Evolutionary conservation across 1,284 basidiomycete genomes (phyloP).

Genomic region (Ustilago sp.): DNA sequence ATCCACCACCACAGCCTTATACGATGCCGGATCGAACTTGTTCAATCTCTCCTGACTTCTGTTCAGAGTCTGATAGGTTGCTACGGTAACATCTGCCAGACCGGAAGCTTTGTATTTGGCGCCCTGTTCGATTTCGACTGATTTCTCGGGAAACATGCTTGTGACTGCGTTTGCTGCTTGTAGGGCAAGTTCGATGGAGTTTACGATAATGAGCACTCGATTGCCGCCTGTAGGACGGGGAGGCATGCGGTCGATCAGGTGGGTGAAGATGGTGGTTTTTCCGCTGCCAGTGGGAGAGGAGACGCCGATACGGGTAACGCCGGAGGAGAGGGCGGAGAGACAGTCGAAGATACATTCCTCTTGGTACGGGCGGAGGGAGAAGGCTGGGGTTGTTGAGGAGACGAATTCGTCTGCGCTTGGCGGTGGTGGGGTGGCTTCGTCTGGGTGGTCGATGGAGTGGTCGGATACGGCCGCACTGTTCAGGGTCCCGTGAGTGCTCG

Average conservation of each 20-base stretch:
- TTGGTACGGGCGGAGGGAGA: constrained; percentile 81
- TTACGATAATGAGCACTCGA: constrained; percentile 84
- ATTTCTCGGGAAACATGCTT: constrained; percentile 78
- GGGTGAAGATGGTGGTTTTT: constrained; percentile 86
- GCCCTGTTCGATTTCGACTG: constrained; percentile 93
- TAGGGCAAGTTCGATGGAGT: constrained; percentile 85
- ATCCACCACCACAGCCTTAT: constrained; percentile 83
- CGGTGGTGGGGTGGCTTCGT: background rate
- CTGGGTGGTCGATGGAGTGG: background rate
- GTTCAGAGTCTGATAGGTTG: constrained; percentile 89
- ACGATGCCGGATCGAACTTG: constrained; percentile 80
- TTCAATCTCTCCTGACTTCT: constrained; percentile 75
- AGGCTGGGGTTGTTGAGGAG: constrained; percentile 2
- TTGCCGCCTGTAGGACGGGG: constrained; percentile 47
- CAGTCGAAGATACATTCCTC: constrained; percentile 85
- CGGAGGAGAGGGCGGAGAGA: constrained; percentile 77
- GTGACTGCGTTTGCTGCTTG: constrained; percentile 84
- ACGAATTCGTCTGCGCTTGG: background rate
- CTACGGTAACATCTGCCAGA: constrained; percentile 85
- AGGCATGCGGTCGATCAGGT: constrained; percentile 57
- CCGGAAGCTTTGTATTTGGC: constrained; percentile 81
- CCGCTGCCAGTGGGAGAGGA: constrained; percentile 86
- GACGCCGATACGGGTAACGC: constrained; percentile 83
- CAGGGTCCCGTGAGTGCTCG: background rate
- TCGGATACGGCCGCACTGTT: background rate